These are phyloP conservation scores for Penicillium turbatum DNA, from an alignment of 495 filamentous ascomycete genomes.

Conservation along the genomic window DNA sequence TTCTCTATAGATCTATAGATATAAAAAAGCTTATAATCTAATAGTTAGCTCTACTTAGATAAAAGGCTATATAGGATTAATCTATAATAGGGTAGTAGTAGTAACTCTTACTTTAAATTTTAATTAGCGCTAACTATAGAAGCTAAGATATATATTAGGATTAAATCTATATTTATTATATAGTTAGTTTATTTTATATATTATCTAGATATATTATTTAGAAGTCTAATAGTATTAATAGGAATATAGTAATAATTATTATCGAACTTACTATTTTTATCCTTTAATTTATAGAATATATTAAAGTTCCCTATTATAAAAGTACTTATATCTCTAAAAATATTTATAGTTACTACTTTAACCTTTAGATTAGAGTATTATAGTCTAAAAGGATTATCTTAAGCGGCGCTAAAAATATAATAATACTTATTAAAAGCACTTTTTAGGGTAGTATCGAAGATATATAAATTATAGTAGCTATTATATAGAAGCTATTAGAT, in stretches of 20 bases:
- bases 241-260: not conserved
- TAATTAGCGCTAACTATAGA: not conserved
- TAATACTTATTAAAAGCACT: constrained; percentile 20
- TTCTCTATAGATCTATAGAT: constrained; percentile 8
- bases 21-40: constrained; percentile 18
- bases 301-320: constrained; percentile 29
- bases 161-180: constrained; percentile 22
- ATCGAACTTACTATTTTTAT: constrained; percentile 12
- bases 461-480: constrained; percentile 23
- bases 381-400: not conserved
- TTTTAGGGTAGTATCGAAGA: constrained; percentile 25
- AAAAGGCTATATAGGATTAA: not conserved
- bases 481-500: constrained; percentile 26
- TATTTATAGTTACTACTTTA: constrained; percentile 21
- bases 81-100: constrained; percentile 18
- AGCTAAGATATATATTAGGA: not conserved
- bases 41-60: constrained; percentile 1
- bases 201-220: constrained; percentile 18
- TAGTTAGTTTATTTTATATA: constrained; percentile 14
- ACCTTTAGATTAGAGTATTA: constrained; percentile 11
- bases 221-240: constrained; percentile 18
- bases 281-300: not conserved
- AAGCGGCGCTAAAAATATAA: constrained; percentile 21
- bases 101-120: constrained; percentile 18
- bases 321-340: constrained; percentile 18